These are phyloP conservation scores for Pseudoneurospora amorphoporcata DNA, from an alignment of 495 filamentous ascomycete genomes.

Conservation along the genomic window DNA sequence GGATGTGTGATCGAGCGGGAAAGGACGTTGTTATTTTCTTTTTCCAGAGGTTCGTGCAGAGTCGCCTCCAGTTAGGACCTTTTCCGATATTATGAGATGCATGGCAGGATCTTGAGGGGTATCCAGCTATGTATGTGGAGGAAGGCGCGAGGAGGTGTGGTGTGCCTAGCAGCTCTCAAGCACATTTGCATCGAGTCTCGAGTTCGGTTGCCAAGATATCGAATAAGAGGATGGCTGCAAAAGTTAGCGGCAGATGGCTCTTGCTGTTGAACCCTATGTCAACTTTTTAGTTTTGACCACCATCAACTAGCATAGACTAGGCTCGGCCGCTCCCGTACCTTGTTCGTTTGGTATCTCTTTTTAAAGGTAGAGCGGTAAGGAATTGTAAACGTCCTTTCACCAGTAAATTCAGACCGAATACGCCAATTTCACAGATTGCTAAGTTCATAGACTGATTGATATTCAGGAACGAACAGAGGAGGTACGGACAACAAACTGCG, in stretches of 20 bases:
- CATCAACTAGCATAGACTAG: neutral
- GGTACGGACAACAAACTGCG: neutral
- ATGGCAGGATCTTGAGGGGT: neutral
- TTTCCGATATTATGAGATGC: neutral
- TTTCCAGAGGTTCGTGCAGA: neutral
- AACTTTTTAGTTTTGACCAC: neutral
- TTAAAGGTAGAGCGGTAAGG: neutral
- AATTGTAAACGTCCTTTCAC: neutral
- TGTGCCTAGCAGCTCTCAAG: neutral
- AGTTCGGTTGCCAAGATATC: neutral
- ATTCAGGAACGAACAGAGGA: neutral
- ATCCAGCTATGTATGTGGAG: neutral
- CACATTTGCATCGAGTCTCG: neutral
- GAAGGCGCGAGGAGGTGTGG: neutral
- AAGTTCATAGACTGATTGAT: neutral
- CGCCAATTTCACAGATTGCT: neutral
- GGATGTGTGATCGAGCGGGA: neutral
- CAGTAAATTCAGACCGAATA: neutral
- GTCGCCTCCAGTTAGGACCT: neutral
- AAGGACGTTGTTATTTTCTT: neutral
- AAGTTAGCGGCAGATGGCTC: neutral
- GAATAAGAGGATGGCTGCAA: neutral
- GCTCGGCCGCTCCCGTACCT: neutral
- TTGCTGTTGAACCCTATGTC: neutral
- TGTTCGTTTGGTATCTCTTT: neutral